Base-by-base conservation (phyloP, 371 early-diverging fungal genomes). In the Actinomucor elegans region DNA sequence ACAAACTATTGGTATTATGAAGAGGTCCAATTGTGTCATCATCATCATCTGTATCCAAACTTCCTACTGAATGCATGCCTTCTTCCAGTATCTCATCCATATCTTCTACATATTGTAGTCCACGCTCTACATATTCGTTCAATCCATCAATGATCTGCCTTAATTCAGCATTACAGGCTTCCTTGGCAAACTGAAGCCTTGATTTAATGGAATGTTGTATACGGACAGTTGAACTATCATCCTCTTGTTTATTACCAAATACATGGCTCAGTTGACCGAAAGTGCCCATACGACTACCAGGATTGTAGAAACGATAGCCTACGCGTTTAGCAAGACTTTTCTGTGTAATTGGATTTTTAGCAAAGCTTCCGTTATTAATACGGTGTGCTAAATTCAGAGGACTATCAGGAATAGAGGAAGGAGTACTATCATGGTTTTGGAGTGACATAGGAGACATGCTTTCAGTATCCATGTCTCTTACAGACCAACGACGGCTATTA, bases 91-190 rank as follows among this genome's bases (percentile, higher is more conserved):
- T 41, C 32, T 60, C 58, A 42, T 70, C 66, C 40, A 65, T 49
- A 41, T 80, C 73, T 48, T 81, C 81, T 1, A 81, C 83, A 54
- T 82, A 86, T 24, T 81, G 80, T 44, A 88, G 57, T 1, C 81
- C 80, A 18, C 73, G 73, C 57, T 92, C 90, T 2, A 88, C 89
- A 49, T 78, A 84, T 37, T 86, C 84, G 48, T 85, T 85, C 26
- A 92, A 62, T 12, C 86, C 89, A 32, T 83, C 74, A 34, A 91
- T 82, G 52, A 90, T 82, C 21, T 82, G 67, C 24, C 82, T 68
- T 0, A 89, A 57, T 26, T 73, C 73, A 26, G 72, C 74, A 38
- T 78, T 58, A 46, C 79, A 78, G 1, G 67, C 67, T 23, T 58
- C 64, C 47, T 78, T 78, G 1, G 75, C 71, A 50, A 62, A 65